These are phyloP conservation scores for Gnetum montanum DNA, from an alignment of 75 land plant genomes.

Conservation along the genomic window DNA sequence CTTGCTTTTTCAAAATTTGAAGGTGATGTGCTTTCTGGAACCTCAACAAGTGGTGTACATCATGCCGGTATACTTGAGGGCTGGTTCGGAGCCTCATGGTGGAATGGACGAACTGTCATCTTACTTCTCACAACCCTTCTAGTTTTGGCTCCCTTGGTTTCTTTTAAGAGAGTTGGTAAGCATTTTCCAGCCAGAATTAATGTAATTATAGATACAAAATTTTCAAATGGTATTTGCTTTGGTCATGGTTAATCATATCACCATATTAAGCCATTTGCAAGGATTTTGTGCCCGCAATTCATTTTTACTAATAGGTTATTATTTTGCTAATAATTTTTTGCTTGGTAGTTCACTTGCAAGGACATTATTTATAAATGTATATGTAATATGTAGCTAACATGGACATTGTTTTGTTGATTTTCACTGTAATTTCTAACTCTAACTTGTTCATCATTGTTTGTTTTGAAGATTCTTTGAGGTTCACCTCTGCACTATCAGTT, in stretches of 20 bases:
- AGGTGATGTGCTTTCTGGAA: slow-evolving; percentile 98
- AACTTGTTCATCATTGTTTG: slow-evolving; percentile 1
- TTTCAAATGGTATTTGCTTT: background rate
- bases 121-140: slow-evolving; percentile 53
- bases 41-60: slow-evolving; percentile 50
- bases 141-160: slow-evolving; percentile 69
- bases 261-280: background rate
- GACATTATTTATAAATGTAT: too few relatives aligned
- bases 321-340: background rate
- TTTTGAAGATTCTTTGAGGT: slow-evolving; percentile 70
- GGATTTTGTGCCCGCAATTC: background rate
- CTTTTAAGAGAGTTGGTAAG: slow-evolving; percentile 75
- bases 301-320: background rate
- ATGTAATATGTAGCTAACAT: too few relatives aligned
- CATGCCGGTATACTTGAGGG: slow-evolving; percentile 88
- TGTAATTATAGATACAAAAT: background rate
- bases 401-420: too few relatives aligned
- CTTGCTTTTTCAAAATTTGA: too few relatives aligned
- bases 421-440: too few relatives aligned
- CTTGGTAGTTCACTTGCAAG: background rate
- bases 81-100: slow-evolving; percentile 92
- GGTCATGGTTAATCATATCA: background rate
- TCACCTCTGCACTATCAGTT: slow-evolving; percentile 82
- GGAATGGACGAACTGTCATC: slow-evolving; percentile 78
- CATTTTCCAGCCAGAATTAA: background rate